Conservation (phyloP, 2,329 filamentous ascomycete genomes). For the Bipolaris oryzae region DNA sequence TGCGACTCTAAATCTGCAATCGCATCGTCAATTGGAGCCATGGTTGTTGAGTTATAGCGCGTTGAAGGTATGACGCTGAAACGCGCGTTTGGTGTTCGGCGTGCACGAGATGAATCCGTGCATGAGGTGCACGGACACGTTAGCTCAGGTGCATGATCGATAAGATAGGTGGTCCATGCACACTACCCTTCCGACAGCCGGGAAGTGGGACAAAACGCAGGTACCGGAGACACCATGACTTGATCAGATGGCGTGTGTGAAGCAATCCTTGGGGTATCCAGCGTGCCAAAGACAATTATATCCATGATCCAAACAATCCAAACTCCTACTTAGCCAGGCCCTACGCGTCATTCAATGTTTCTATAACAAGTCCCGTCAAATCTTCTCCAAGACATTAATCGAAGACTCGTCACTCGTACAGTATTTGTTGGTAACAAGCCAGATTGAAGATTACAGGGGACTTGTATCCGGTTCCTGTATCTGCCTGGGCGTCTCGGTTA, state of each 20-base stretch:
- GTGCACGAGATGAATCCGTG: no score
- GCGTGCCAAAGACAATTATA: constrained; percentile 24
- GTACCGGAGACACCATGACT: background rate
- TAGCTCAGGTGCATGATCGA: constrained; percentile 26
- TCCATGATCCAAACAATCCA: constrained; percentile 1
- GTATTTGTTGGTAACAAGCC: background rate
- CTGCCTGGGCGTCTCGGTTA: constrained; percentile 18
- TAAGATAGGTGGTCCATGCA: constrained; percentile 31
- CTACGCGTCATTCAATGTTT: background rate
- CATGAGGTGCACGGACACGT: no score
- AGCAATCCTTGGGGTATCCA: constrained; percentile 32
- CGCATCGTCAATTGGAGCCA: no score
- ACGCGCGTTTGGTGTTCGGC: no score
- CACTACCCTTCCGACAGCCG: constrained; percentile 18
- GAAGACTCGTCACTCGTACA: background rate
- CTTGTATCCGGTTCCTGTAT: constrained; percentile 30
- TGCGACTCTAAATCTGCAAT: no score
- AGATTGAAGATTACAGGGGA: constrained; percentile 10
- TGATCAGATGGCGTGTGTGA: constrained; percentile 1
- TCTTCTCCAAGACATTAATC: background rate
- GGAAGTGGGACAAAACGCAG: background rate
- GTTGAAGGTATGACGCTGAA: no score
- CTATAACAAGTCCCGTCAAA: background rate
- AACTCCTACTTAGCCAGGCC: background rate
- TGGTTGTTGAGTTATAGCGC: no score